Conservation (phyloP, 1,284 basidiomycete species). For the Ustilago crameri region DNA sequence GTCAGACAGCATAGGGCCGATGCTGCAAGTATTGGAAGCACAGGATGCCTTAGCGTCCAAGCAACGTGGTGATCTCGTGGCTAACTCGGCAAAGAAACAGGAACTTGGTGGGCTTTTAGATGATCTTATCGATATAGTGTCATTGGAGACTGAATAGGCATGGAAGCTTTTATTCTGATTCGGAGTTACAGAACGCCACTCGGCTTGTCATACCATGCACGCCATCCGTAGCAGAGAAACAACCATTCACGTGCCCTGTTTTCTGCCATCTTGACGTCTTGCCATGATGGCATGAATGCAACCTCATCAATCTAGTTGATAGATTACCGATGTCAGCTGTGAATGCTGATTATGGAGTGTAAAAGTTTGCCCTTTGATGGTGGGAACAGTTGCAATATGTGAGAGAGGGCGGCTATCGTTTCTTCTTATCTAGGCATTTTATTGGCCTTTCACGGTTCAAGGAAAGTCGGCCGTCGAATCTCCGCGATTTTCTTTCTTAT, state of each 20-base stretch:
- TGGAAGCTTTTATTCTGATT: background rate
- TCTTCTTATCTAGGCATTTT: background rate
- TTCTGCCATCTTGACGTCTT: too few species aligned
- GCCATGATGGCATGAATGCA: background rate
- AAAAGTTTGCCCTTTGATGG: too few species aligned
- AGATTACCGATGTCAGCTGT: too few species aligned
- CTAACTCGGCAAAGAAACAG: conserved; percentile 24
- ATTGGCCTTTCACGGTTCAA: too few species aligned
- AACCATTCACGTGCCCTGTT: too few species aligned
- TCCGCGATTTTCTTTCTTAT: too few species aligned
- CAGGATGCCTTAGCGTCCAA: conserved; percentile 13
- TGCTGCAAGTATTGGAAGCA: conserved; percentile 78
- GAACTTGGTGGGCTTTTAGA: conserved; percentile 24
- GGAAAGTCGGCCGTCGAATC: too few species aligned
- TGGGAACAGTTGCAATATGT: too few species aligned
- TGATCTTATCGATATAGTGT: conserved; percentile 27
- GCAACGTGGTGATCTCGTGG: conserved; percentile 11
- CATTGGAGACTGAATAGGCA: conserved; percentile 3
- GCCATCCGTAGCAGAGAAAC: too few species aligned
- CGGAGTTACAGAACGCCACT: background rate
- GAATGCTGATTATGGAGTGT: too few species aligned
- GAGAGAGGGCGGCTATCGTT: background rate
- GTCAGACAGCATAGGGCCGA: conserved; percentile 74
- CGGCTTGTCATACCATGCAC: background rate
- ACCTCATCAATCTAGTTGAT: too few species aligned